Base-by-base conservation (phyloP, 345 rosid species). In the Eucalyptus cloeziana region DNA sequence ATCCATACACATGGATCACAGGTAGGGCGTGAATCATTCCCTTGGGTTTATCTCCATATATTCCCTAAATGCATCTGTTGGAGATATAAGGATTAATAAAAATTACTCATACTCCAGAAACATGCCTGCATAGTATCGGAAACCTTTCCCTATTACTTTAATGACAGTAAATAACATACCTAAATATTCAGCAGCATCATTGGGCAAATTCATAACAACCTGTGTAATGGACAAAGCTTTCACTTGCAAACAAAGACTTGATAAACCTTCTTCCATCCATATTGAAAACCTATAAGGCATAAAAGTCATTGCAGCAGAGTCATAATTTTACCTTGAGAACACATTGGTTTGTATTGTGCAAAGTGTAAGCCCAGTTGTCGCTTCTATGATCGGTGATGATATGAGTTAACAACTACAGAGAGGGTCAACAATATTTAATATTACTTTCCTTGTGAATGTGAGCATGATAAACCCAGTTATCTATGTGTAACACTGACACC, bases 261-360 rank as follows among this genome's bases (percentile, higher is more conserved):
- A 96, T 95, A 92, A 97, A 97, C 93, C 99, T 94, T 91, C 99
- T 91, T 86, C 99, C 99, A 44, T 96, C 98, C 98, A 96, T 97
- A 93, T 96, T 96, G 90, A 92, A 96, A 80, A 96, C 94, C 98
- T 97, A 89, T 31, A 89, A 22, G 89, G 62, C 80, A 89, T 83
- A 40, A 90, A 24, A 64, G 83, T 71, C 45, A 37, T 37, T 71
- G 45, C 45, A 37, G 83, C 83, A 71, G 2, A 19, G 27, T 37
- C 45, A 71, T 37, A 71, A 37, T 37, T 37, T 71, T 71, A 71
- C 47, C 27, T 71, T 10, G 45, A 37, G 83, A 37, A 71, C 83
- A 37, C 47, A n/a, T n/a, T 40, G 47, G 83, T 71, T 71, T 19
- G 27, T 37, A 71, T 0, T 10, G 22, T 37, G 47, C 83, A 71